Base-by-base conservation (phyloP, 148 eudicot species). In the Chenopodium quinoa region DNA sequence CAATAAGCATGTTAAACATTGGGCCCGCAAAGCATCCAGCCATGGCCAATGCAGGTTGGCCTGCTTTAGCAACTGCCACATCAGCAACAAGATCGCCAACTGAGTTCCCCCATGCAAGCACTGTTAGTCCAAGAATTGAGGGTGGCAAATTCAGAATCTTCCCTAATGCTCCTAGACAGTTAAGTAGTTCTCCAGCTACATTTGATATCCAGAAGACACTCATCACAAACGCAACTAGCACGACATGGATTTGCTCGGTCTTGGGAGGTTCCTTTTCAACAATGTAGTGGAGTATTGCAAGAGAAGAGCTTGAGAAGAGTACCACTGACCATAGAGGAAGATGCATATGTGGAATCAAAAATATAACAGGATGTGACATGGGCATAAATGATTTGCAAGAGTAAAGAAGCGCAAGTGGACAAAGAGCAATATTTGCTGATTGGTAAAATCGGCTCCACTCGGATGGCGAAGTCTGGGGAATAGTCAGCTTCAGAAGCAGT, bases 21-120 rank as follows among this genome's bases (percentile, higher is more conserved):
- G 99, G 99, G 12, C 99, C 90, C 0, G 99, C 99, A 86, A 93
- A 96, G 90, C 99, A 96, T 2, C 99, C 99, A 0, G 99, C 99
- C 99, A 96, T 96, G 69, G 98, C 99, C 85, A 93, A 86, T 20
- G 97, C 97, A 1, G 99, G 99, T 89, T 93, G 99, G 50, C 98
- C 99, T 4, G 99, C 97, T 84, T 89, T 93, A 20, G 99, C 99
- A 4, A 96, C 92, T 14, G 98, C 99, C 73, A 96, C 99, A 46
- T 96, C 99, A 80, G 99, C 99, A 77, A 96, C 99, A 75, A 96
- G 97, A 79, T 96, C 98, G 31, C 99, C 99, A 56, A 96, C 89
- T 0, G 99, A 96, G 82, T 96, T 96, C 78, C 98, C 98, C 98
- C 99, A 95, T 22, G 98, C 99, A 17, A 95, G 90, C 4, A 95